Percentiles rank a stretch among this genome's conserved stretches.
Evolutionary conservation across 2,329 filamentous ascomycete species (phyloP).

Genomic region (Lachnellula subtilissima): DNA sequence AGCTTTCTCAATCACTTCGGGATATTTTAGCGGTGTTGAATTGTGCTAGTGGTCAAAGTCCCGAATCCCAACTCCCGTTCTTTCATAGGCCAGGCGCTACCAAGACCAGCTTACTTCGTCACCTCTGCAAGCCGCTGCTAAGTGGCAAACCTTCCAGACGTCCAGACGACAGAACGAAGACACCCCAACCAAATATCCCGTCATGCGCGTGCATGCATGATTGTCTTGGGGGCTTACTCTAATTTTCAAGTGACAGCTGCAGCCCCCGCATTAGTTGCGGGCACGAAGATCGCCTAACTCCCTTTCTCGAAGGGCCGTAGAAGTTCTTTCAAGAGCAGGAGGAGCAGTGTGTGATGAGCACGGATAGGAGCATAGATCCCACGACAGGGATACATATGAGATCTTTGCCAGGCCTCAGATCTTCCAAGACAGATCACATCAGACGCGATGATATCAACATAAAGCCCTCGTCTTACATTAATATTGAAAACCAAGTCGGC

Average conservation of each 20-base stretch:
- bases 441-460: conserved; percentile 4
- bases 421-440: conserved; percentile 6
- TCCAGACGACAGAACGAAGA: conserved; percentile 2
- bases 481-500: conserved; percentile 10
- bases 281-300: conserved; percentile 22
- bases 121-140: neutral
- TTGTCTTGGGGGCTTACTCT: conserved; percentile 20
- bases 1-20: neutral
- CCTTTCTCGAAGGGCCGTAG: conserved; percentile 40
- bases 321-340: conserved; percentile 27
- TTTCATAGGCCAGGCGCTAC: neutral
- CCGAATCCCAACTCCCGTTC: neutral
- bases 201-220: conserved; percentile 27
- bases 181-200: conserved; percentile 16
- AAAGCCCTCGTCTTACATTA: conserved; percentile 4
- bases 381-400: conserved; percentile 8
- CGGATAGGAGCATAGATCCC: conserved; percentile 26
- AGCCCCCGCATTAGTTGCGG: conserved; percentile 34
- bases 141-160: neutral
- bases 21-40: neutral
- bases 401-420: conserved; percentile 7
- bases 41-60: neutral
- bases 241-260: conserved; percentile 37
- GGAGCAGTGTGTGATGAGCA: conserved; percentile 21
- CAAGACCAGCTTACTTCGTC: neutral